Percentiles rank a stretch among this genome's conserved stretches.
Evolutionary conservation across 768 basidiomycete genomes (phyloP).

Genomic region (Leucosporidium yakuticum): DNA sequence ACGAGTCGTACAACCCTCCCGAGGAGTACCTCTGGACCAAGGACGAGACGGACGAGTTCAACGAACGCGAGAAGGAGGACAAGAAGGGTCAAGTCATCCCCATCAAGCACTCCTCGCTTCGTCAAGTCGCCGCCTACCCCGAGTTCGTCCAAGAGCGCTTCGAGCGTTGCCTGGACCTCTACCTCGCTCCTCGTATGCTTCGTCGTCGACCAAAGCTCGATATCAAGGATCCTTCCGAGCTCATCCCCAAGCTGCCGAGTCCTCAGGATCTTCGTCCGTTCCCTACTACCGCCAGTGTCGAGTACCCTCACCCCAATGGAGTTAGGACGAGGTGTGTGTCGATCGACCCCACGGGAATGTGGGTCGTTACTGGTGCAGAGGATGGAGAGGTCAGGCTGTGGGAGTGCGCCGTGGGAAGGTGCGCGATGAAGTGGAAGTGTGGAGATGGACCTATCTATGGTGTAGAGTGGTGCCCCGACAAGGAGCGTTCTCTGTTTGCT

Average conservation of each 20-base stretch:
- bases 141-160: constrained; percentile 91
- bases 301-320: constrained; percentile 58
- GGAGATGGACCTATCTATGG: constrained; percentile 57
- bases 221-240: constrained; percentile 57
- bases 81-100: constrained; percentile 84
- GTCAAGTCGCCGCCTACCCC: constrained; percentile 85
- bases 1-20: constrained; percentile 98
- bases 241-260: constrained; percentile 90
- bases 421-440: constrained; percentile 80
- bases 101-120: constrained; percentile 72
- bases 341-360: constrained; percentile 79
- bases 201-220: constrained; percentile 67
- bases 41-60: constrained; percentile 75
- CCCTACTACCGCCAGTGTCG: constrained; percentile 75
- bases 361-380: constrained; percentile 89
- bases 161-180: constrained; percentile 86
- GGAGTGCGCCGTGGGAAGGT: constrained; percentile 84
- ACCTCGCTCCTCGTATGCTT: constrained; percentile 88
- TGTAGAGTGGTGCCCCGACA: constrained; percentile 86
- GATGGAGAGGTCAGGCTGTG: constrained; percentile 77
- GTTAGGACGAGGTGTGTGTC: constrained; percentile 67
- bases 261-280: constrained; percentile 87
- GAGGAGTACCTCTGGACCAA: constrained; percentile 88
- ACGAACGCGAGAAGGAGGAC: constrained; percentile 76
- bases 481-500: constrained; percentile 37